Conservation (phyloP, 768 basidiomycete species). For the Lentinula edodes region DNA sequence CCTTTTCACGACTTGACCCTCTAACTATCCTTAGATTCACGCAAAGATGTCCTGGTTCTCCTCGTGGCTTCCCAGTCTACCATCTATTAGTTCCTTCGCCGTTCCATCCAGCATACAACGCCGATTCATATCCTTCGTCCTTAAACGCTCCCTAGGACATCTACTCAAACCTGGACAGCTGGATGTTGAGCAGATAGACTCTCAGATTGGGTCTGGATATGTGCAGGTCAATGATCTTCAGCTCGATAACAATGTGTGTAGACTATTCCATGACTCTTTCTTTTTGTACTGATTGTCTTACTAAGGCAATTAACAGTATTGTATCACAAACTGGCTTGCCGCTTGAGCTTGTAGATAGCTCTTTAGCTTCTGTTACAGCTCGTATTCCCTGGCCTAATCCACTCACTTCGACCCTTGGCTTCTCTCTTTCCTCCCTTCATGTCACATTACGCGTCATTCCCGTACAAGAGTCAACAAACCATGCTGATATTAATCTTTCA, state of each 20-base stretch:
- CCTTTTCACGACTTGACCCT: background rate
- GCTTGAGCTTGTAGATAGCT: slow-evolving; percentile 62
- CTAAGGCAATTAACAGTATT: slow-evolving; percentile 75
- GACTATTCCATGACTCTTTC: slow-evolving; percentile 1
- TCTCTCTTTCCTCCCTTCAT: slow-evolving; percentile 63
- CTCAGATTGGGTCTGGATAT: slow-evolving; percentile 87
- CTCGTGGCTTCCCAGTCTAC: slow-evolving; percentile 58
- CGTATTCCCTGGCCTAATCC: slow-evolving; percentile 86
- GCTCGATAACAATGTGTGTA: slow-evolving; percentile 66
- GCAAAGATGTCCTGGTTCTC: slow-evolving; percentile 52
- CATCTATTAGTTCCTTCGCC: slow-evolving; percentile 55
- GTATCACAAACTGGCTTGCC: slow-evolving; percentile 51
- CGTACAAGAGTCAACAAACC: slow-evolving; percentile 9
- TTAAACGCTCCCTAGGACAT: slow-evolving; percentile 79
- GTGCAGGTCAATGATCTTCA: slow-evolving; percentile 84
- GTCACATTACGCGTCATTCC: slow-evolving; percentile 45
- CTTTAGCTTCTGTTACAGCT: slow-evolving; percentile 68
- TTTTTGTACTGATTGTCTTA: slow-evolving; percentile 4
- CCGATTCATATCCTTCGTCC: slow-evolving; percentile 84
- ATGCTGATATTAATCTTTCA: slow-evolving; percentile 42
- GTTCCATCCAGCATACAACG: slow-evolving; percentile 75
- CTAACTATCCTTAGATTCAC: background rate
- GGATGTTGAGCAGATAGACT: slow-evolving; percentile 81
- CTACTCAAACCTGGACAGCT: slow-evolving; percentile 87
- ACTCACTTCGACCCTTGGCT: slow-evolving; percentile 63